Percentiles rank a stretch among this genome's conserved stretches.
Evolutionary conservation across 2,329 filamentous ascomycete genomes (phyloP).

Genomic region (Zalaria obscura): DNA sequence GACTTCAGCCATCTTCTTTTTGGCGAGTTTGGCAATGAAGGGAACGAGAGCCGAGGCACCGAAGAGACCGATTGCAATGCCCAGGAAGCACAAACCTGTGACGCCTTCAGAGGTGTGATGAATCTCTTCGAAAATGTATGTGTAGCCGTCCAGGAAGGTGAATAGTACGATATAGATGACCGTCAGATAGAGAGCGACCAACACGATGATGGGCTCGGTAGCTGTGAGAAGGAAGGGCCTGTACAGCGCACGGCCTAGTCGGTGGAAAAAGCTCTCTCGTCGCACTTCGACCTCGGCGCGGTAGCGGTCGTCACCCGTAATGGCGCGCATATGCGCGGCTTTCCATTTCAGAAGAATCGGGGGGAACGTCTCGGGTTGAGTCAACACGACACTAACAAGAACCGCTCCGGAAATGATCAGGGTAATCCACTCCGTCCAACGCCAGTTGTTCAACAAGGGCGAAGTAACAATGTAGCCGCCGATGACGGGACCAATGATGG

Average conservation of each 20-base stretch:
- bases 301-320: constrained; percentile 29
- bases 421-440: constrained; percentile 31
- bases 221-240: constrained; percentile 29
- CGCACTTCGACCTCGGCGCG: constrained; percentile 32
- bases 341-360: constrained; percentile 21
- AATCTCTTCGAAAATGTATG: constrained; percentile 36
- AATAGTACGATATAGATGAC: constrained; percentile 34
- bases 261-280: constrained; percentile 21
- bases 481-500: constrained; percentile 28
- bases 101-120: constrained; percentile 31
- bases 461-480: constrained; percentile 29
- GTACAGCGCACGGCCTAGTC: constrained; percentile 22
- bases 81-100: constrained; percentile 33
- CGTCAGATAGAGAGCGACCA: constrained; percentile 31
- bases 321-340: constrained; percentile 13
- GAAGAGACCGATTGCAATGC: constrained; percentile 30
- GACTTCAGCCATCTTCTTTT: constrained; percentile 27
- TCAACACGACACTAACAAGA: constrained; percentile 18
- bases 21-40: constrained; percentile 29
- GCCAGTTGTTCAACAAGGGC: constrained; percentile 25
- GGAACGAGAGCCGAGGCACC: constrained; percentile 26
- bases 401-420: constrained; percentile 12
- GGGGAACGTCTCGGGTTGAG: constrained; percentile 36
- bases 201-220: constrained; percentile 33
- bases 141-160: constrained; percentile 35